These are phyloP conservation scores for Hyphochytrium catenoides DNA, from an alignment of 352 stramenopile species.

Conservation along the genomic window DNA sequence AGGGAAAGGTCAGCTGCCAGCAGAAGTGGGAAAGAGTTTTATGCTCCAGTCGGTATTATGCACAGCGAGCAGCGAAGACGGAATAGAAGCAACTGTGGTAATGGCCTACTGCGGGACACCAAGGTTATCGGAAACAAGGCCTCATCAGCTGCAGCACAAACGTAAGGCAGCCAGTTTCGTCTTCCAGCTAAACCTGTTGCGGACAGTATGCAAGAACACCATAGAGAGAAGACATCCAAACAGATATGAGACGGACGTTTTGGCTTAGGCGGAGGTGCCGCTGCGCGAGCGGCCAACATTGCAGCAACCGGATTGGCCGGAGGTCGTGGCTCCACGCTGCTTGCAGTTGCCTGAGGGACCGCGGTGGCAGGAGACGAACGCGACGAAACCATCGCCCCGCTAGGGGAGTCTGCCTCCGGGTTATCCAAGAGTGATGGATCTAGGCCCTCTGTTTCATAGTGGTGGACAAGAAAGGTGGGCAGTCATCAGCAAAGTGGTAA, in stretches of 20 bases:
- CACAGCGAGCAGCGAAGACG: background rate
- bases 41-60: background rate
- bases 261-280: constrained; percentile 2
- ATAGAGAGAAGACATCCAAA: too few species aligned
- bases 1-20: too few species aligned
- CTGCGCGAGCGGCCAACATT: too few species aligned
- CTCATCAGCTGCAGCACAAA: too few species aligned
- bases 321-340: background rate
- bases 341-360: constrained; percentile 1
- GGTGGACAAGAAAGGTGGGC: too few species aligned
- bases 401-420: constrained; percentile 4
- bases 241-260: background rate
- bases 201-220: too few species aligned
- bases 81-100: background rate
- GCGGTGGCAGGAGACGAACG: background rate
- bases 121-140: too few species aligned
- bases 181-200: too few species aligned
- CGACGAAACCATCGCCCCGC: background rate
- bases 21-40: constrained; percentile 7
- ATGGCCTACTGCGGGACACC: background rate
- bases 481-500: too few species aligned
- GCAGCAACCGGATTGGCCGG: too few species aligned
- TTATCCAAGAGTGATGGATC: constrained; percentile 34
- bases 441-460: too few species aligned
- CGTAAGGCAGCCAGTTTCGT: too few species aligned